Base-by-base conservation (phyloP, 2,329 filamentous ascomycete genomes). In the Fusarium subglutinans region DNA sequence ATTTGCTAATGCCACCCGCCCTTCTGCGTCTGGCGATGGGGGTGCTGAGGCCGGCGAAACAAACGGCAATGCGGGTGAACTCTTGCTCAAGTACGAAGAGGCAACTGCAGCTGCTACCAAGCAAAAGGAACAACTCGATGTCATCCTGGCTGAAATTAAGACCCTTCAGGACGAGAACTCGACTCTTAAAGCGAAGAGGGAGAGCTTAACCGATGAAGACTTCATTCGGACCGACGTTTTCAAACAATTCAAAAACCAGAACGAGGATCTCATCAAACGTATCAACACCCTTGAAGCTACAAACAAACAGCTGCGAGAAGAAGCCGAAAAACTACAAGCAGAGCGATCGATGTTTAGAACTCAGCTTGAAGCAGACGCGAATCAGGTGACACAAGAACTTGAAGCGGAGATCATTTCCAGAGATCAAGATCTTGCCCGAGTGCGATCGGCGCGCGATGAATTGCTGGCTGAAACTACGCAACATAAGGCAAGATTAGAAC, bases 221-320 rank as follows among this genome's bases (percentile, higher is more conserved):
- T 98, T 97, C 80, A 92, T 95, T 45, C 91, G 94, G 65, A 98
- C 95, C 9, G 95, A 98, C 77, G 88, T 98, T 7, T 99, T 98
- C 88, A 98, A 98, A 83, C 91, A 93, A 71, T 89, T 98, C 79
- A 97, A 95, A 83, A 89, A 89, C 30, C 94, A 98, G 78, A 94
- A 97, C 77, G 96, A 98, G 79, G 96, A 98, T 77, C 90, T 97
- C 14, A 94, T 98, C 76, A 96, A 94, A 81, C 92, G 94, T 43
- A 91, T 98, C 79, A 99, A 99, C 81, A 92, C 96, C 77, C 84
- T 98, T 20, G 96, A 98, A 82, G 94, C 94, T 8, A 93, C 92
- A 18, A 98, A 98, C 81, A 91, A 93, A 68, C 92, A 95, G 75
- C 83, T 98, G 37, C 91, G 93, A 41, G 93, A 97, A 81, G 95